Conservation (phyloP, 345 rosid genomes). For the Cardamine occulta region DNA sequence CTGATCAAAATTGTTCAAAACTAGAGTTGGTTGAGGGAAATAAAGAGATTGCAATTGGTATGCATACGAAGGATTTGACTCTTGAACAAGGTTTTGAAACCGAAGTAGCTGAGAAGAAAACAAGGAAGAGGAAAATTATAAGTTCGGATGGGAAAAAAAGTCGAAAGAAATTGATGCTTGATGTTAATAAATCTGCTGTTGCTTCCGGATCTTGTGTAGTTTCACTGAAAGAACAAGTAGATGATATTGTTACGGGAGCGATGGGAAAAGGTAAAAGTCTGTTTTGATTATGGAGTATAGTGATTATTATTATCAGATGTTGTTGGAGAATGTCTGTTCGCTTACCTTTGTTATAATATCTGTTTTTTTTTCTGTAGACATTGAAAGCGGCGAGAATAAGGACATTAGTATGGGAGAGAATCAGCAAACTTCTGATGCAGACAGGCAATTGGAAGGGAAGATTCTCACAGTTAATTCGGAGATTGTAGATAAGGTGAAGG, state of each 20-base stretch:
- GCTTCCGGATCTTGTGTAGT: constrained; percentile 37
- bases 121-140: constrained; percentile 33
- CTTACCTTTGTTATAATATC: constrained; percentile 25
- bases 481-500: constrained; percentile 11
- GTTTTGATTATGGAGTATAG: constrained; percentile 7
- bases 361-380: constrained; percentile 35
- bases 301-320: not conserved
- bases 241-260: constrained; percentile 36
- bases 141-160: constrained; percentile 39
- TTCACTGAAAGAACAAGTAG: constrained; percentile 38
- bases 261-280: constrained; percentile 26
- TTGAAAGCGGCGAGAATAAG: constrained; percentile 10
- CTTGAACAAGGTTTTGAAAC: constrained; percentile 28
- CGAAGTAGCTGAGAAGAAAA: constrained; percentile 29
- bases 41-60: constrained; percentile 16
- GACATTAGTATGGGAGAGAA: constrained; percentile 24
- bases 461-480: not conserved
- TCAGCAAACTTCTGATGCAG: not conserved
- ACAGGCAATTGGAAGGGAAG: constrained; percentile 8
- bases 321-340: constrained; percentile 3
- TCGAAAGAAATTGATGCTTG: constrained; percentile 40
- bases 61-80: not conserved
- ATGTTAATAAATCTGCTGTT: constrained; percentile 34
- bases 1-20: constrained; percentile 15
- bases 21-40: constrained; percentile 25